Conservation (phyloP, 2,329 filamentous ascomycete species). For the Clarireedia paspali region DNA sequence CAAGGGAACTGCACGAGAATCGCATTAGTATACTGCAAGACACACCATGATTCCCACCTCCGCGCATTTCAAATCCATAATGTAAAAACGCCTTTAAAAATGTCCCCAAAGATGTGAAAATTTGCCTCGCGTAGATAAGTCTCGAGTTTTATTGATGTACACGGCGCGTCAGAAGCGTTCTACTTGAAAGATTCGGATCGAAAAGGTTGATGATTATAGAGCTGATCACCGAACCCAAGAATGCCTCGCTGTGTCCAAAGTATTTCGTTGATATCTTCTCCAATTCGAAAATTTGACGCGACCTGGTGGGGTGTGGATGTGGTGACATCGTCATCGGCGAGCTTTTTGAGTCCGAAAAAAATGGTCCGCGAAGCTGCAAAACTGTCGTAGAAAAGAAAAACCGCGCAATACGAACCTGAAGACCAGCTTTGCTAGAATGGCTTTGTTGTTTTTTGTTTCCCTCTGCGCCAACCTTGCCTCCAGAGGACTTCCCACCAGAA, state of each 20-base stretch:
- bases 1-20: slow-evolving; percentile 72
- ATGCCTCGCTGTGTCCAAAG: not conserved
- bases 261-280: slow-evolving; percentile 3
- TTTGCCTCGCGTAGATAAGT: slow-evolving; percentile 1
- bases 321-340: slow-evolving; percentile 10
- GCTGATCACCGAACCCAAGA: not conserved
- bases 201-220: not conserved
- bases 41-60: too few relatives aligned
- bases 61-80: not conserved
- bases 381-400: not conserved
- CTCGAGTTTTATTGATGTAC: slow-evolving; percentile 17
- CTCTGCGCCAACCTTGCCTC: slow-evolving; percentile 30
- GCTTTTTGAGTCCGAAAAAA: not conserved
- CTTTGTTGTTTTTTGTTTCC: slow-evolving; percentile 31
- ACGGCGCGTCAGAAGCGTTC: slow-evolving; percentile 17
- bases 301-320: slow-evolving; percentile 23
- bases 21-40: slow-evolving; percentile 26
- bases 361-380: not conserved
- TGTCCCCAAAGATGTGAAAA: slow-evolving; percentile 3
- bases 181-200: not conserved
- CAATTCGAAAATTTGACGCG: slow-evolving; percentile 21
- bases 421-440: slow-evolving; percentile 31
- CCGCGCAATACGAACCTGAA: slow-evolving; percentile 28
- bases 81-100: not conserved
- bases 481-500: slow-evolving; percentile 31